These are phyloP conservation scores for Euphorbia corollata DNA, from an alignment of 441 rosid genomes.

Conservation along the genomic window DNA sequence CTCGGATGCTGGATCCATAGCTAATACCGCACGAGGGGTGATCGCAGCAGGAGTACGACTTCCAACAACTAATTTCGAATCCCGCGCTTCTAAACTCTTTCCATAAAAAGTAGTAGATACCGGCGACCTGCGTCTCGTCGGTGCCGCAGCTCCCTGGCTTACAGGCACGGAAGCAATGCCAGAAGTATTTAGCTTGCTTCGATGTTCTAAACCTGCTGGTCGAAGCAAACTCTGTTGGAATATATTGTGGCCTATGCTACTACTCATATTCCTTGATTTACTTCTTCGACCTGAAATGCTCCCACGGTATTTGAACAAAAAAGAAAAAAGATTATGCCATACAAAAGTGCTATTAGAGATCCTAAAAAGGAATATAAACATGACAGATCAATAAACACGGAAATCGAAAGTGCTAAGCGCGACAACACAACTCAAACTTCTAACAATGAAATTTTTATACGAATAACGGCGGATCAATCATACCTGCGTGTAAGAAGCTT, in stretches of 20 bases:
- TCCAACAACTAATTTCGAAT: slow-evolving; percentile 29
- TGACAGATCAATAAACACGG: neutral
- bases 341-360: neutral
- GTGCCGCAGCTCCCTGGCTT: slow-evolving; percentile 27
- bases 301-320: neutral
- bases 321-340: neutral
- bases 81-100: slow-evolving; percentile 31
- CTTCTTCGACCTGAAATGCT: slow-evolving; percentile 36
- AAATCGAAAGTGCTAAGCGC: neutral
- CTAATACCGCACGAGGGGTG: slow-evolving; percentile 57
- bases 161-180: slow-evolving; percentile 30
- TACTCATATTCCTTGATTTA: slow-evolving; percentile 60
- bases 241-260: slow-evolving; percentile 44
- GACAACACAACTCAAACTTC: neutral
- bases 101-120: slow-evolving; percentile 42
- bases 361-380: slow-evolving; percentile 3
- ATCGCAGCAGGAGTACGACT: slow-evolving; percentile 27
- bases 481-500: neutral
- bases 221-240: slow-evolving; percentile 51
- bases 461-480: neutral
- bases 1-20: slow-evolving; percentile 69
- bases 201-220: slow-evolving; percentile 46
- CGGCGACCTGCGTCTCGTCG: slow-evolving; percentile 28
- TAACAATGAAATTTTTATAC: neutral
- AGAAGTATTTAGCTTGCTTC: slow-evolving; percentile 46